A percentile compares a stretch with the other conserved stretches of the same genome.
Evolutionary conservation across 2,329 filamentous ascomycete genomes (phyloP).

Genomic region (Hypoxylon sp.): DNA sequence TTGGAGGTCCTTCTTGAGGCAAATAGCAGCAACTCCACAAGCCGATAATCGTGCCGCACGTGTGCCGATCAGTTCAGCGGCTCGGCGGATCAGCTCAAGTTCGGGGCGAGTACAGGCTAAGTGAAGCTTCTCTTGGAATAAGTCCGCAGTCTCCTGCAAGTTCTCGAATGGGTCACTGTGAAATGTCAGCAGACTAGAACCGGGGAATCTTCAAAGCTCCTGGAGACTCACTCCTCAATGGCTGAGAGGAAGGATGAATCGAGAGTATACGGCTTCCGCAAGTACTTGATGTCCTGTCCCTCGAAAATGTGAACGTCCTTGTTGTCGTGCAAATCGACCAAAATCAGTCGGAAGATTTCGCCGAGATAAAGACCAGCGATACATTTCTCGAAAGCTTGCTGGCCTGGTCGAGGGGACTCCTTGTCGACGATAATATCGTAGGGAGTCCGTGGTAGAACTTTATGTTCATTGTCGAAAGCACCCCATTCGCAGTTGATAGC

Average conservation of each 20-base stretch:
- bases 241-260: constrained; percentile 94
- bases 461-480: constrained; percentile 94
- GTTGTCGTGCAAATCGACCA: constrained; percentile 87
- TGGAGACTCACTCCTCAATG: constrained; percentile 80
- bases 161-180: constrained; percentile 92
- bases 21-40: constrained; percentile 95
- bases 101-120: constrained; percentile 80
- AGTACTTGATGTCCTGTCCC: constrained; percentile 80
- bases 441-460: constrained; percentile 84
- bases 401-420: constrained; percentile 90
- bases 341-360: constrained; percentile 90
- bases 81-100: constrained; percentile 87
- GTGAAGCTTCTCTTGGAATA: constrained; percentile 81
- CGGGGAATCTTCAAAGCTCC: not conserved
- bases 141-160: constrained; percentile 85
- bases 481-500: constrained; percentile 99
- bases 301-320: constrained; percentile 82
- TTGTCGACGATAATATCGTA: constrained; percentile 92
- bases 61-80: constrained; percentile 94
- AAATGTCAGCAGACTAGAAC: constrained; percentile 41
- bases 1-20: constrained; percentile 92
- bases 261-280: constrained; percentile 88
- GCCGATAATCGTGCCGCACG: constrained; percentile 92
- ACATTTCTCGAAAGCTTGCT: constrained; percentile 98
- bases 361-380: constrained; percentile 94